Percentiles rank a stretch among this genome's conserved stretches.
These are phyloP conservation scores for Buxus sempervirens DNA, from an alignment of 164 flowering plant species.

Conservation along the genomic window DNA sequence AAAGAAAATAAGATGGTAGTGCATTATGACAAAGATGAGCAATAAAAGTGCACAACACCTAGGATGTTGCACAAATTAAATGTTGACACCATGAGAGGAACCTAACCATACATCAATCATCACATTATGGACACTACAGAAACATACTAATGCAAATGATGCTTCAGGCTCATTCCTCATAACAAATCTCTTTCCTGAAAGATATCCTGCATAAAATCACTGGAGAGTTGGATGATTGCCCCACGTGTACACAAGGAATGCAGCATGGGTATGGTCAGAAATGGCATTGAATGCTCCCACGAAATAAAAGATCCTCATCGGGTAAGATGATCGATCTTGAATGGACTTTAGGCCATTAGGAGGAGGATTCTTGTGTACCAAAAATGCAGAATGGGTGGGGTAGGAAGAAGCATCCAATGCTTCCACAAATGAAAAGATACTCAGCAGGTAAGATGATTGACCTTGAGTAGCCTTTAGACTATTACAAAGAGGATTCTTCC, in stretches of 20 bases:
- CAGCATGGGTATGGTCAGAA: too few relatives aligned
- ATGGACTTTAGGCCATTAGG: too few relatives aligned
- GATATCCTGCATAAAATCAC: background rate
- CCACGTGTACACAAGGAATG: too few relatives aligned
- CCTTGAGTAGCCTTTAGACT: background rate
- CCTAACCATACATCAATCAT: background rate
- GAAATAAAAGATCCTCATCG: too few relatives aligned
- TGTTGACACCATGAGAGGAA: background rate
- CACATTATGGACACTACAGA: background rate
- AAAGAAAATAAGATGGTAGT: background rate
- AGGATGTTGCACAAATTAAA: background rate
- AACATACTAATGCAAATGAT: background rate
- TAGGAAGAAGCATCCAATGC: too few relatives aligned
- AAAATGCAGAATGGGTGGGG: too few relatives aligned
- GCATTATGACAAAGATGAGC: background rate
- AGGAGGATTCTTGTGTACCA: too few relatives aligned
- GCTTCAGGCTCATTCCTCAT: background rate
- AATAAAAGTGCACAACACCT: background rate
- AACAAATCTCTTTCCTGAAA: background rate
- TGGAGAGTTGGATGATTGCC: too few relatives aligned
- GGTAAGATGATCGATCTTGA: too few relatives aligned
- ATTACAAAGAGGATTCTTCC: background rate
- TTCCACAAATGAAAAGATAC: too few relatives aligned
- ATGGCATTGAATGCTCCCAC: too few relatives aligned
- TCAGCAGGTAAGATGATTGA: background rate